Base-by-base conservation (phyloP, 2,329 filamentous ascomycete genomes). In the Stachybotrys echinatus region DNA sequence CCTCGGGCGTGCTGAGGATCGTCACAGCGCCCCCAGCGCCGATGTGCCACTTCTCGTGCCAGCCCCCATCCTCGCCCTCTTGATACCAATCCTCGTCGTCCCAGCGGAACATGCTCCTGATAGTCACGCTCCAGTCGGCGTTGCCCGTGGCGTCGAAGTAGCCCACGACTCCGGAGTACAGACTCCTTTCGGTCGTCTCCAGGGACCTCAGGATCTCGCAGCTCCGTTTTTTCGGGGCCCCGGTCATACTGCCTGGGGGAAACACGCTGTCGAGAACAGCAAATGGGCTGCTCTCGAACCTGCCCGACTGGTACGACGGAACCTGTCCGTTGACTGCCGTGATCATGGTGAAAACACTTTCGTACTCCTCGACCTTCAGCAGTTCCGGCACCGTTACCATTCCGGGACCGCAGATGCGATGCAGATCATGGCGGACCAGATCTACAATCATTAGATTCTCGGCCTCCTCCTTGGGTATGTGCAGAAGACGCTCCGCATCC, bases 391-490 rank as follows among this genome's bases (percentile, higher is more conserved):
- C 90, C 6, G 72, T 66, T 1, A 96, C 90, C 51, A 81, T 80
- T 0, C 84, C 85, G 1, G 87, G 79, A 5, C 88, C 89, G 53
- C 87, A 89, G 8, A 95, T 84, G n/a, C 85, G 83, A 66, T 95
- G 88, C 12, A 97, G 74, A 66, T 97, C 92, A 63, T 97, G 92
- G 0, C 92, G 82, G n/a, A 96, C 94, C 1, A 97, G 76, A 66
- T 97, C 92, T 3, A 96, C 92, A 60, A 97, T 96, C 94, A 97
- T 97, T 21, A 97, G 79, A 62, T 97, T 97, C 72, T 97, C 92
- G 0, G 92, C 92, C 59, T 89, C 85, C 67, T 97, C 94, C 66
- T 97, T 97, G 20, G 88, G 86, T 0, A 89, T 80, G 50, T 86
- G 82, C 14, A 96, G 79, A 38, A 95, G 81, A 23, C 73, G 71